Evolutionary conservation across 2,329 filamentous ascomycete species (phyloP), one percentile per base, ranked within the genome.

Genomic region (Curvularia sp.): DNA sequence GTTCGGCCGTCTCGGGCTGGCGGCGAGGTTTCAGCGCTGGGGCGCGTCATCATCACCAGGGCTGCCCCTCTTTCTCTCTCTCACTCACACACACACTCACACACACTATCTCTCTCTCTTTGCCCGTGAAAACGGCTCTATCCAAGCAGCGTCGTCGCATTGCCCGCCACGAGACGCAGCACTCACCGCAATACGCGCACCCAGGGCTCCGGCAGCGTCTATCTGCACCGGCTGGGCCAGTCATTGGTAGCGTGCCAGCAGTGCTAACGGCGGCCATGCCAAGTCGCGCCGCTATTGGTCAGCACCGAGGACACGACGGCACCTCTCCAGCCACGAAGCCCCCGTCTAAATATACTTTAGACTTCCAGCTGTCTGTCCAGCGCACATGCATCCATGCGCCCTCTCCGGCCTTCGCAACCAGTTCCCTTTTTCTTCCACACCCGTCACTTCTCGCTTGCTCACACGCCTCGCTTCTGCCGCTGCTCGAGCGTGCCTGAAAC

Each of bases 131-230:
- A n/a, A 19, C 36, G 5, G 3, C n/a, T 39, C 36, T n/a, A 12
- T 41, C 18, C 10, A 21, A 21, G 38, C 38, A 41, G 38, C 38
- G 18, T n/a, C 5, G 15, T 9, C n/a, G 15, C 36, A 18, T 34
- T 19, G 38, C 38, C n/a, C n/a, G 15, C 36, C 18, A 55, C 52
- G 55, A 6, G 56, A 57, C 54, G 53, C 43, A 45, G 64, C 65
- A 66, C 69, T 69, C 69, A 70, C 66, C 69, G 69, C 67, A 70
- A 64, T 38, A 64, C 63, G 52, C 55, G 54, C 60, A n/a, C 61
- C 57, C 59, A 64, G 63, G 56, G 60, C 47, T 42, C 49, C 60
- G 53, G 43, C 64, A 70, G 69, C 68, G 69, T 69, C 67, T 71
- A 62, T 63, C 25, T 56, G 57, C 50, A 45, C 36, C 28, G 15